Conservation (phyloP, 1,284 basidiomycete genomes). For the Athelia sp. region DNA sequence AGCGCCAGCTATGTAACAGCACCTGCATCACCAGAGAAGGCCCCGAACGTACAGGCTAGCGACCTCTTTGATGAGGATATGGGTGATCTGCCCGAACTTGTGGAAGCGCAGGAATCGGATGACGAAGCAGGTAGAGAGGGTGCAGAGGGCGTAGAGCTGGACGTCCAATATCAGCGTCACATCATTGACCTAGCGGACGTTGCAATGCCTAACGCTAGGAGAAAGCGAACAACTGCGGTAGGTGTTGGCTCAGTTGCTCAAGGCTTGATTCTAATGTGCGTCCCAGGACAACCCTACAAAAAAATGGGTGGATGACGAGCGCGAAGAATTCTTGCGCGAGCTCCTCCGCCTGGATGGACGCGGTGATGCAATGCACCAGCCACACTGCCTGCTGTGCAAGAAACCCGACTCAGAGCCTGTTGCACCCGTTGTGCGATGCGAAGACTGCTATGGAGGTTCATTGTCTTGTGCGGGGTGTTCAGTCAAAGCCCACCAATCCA, state of each 20-base stretch:
- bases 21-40: background rate
- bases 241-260: background rate
- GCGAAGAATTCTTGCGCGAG: background rate
- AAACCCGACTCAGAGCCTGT: no score
- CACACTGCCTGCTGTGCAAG: background rate
- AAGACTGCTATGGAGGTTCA: background rate
- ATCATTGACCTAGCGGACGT: background rate
- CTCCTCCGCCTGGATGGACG: background rate
- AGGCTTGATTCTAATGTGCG: background rate
- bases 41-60: no score
- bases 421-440: background rate
- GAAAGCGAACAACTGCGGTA: background rate
- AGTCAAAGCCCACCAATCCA: background rate
- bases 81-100: background rate
- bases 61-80: background rate
- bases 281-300: background rate
- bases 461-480: background rate
- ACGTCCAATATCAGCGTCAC: background rate
- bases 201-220: background rate
- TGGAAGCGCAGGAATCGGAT: background rate
- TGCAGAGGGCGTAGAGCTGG: no score
- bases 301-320: background rate
- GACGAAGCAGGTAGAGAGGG: no score
- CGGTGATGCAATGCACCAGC: background rate
- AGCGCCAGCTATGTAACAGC: background rate